Base-by-base conservation (phyloP, 2,329 filamentous ascomycete species). In the Dothidotthia symphoricarpi region DNA sequence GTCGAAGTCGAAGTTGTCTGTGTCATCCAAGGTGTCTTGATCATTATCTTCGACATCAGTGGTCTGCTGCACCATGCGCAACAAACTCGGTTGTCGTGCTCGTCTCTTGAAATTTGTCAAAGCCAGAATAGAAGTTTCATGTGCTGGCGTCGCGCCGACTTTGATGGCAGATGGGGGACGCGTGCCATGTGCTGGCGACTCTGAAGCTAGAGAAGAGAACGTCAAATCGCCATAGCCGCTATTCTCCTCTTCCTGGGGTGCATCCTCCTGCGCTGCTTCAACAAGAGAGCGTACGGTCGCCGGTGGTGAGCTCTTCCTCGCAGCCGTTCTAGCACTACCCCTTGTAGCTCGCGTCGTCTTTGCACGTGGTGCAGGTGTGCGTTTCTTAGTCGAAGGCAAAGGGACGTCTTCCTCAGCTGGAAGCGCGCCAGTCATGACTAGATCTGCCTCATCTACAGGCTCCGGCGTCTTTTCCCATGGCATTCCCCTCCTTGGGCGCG, bases 61-160 rank as follows among this genome's bases (percentile, higher is more conserved):
- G 16, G 56, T 65, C 43, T 72, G 69, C 41, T 71, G 68, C 6
- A 74, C 69, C 69, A 73, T 73, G 26, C 68, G 66, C 39, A 76
- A 59, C 49, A 76, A 65, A 47, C 73, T 76, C 17, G 65, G 69
- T 53, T 76, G 73, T 42, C 74, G 62, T 6, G 71, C 59, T 39
- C 74, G 61, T 31, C 72, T 64, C 50, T 70, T 73, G 64, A 76
- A 76, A 40, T 75, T 75, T 36, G 67, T 69, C 46, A 76, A 57
- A n/a, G 70, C 71, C 6, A 75, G 53, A 10, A 75, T 63, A 11
- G 73, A 75, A 9, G 53, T 68, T 39, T 76, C 73, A 16, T 64
- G 61, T 13, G 62, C 60, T 7, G 71, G 71, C 6, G 71, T 74
- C 19, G 61, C 66, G 30, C 69, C 68, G 19, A 66, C 57, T 46